A percentile compares a stretch with the other conserved stretches of the same genome.
Conservation (phyloP, 1,284 basidiomycete species). For the Cystobasidiaceae sp. region DNA sequence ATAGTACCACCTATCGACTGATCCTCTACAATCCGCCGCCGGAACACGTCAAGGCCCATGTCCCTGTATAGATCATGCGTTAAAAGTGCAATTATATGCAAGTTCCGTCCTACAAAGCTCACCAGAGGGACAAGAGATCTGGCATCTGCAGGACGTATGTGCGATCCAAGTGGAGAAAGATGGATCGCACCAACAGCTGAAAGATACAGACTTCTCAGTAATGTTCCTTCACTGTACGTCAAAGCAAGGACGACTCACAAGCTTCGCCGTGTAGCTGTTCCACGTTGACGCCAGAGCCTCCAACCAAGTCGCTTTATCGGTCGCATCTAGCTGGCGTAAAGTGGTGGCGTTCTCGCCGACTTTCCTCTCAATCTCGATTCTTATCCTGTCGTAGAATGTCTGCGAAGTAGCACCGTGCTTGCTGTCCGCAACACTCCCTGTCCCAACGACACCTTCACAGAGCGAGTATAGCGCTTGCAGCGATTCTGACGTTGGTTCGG, state of each 20-base stretch:
- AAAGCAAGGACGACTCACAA: constrained; percentile 21
- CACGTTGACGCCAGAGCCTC: constrained; percentile 13
- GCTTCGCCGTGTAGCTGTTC: constrained; percentile 33
- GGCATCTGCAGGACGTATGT: constrained; percentile 38
- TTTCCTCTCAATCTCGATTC: constrained; percentile 40
- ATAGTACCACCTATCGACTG: constrained; percentile 22
- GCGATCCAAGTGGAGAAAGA: constrained; percentile 43
- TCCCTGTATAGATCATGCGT: constrained; percentile 41
- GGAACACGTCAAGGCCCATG: constrained; percentile 41
- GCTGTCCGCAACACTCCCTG: constrained; percentile 4
- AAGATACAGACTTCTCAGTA: background rate
- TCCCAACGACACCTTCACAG: constrained; percentile 35
- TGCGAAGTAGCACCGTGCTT: constrained; percentile 9
- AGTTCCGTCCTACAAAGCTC: background rate
- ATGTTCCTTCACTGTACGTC: constrained; percentile 40
- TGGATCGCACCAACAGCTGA: constrained; percentile 39
- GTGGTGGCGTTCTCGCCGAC: constrained; percentile 27
- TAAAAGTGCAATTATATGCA: too few relatives aligned
- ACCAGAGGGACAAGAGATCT: constrained; percentile 41
- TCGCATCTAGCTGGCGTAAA: background rate
- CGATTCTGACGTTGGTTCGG: constrained; percentile 38
- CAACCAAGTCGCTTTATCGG: constrained; percentile 23
- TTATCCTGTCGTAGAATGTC: constrained; percentile 39
- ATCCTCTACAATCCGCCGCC: constrained; percentile 36
- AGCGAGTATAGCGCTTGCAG: constrained; percentile 39